Evolutionary conservation across 1,284 basidiomycete species (phyloP).

Genomic region (Leucoagaricus sp.): DNA sequence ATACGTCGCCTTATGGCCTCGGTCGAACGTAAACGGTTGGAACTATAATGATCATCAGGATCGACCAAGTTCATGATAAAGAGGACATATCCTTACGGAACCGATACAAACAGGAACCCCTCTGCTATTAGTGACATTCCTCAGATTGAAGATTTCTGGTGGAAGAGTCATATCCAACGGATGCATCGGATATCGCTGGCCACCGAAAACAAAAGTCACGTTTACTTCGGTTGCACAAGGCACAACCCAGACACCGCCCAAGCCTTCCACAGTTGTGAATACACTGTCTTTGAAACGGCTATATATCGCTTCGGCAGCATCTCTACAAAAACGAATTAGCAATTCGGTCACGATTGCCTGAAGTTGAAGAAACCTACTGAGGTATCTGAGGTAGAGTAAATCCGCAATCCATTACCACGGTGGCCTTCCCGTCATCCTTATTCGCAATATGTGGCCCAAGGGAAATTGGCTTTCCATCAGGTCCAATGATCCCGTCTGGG

Average conservation of each 20-base stretch:
- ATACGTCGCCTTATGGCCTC: slow-evolving; percentile 35
- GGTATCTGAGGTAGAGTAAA: slow-evolving; percentile 70
- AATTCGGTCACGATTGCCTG: slow-evolving; percentile 1
- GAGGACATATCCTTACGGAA: slow-evolving; percentile 37
- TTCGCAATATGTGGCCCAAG: slow-evolving; percentile 43
- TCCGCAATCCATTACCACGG: slow-evolving; percentile 67
- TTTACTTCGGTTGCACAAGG: slow-evolving; percentile 64
- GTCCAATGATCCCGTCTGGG: slow-evolving; percentile 49
- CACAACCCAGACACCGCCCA: slow-evolving; percentile 56
- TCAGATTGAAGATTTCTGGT: slow-evolving; percentile 34
- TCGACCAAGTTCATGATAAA: background rate
- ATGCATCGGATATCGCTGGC: slow-evolving; percentile 55
- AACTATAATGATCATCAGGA: slow-evolving; percentile 40
- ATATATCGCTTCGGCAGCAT: slow-evolving; percentile 59
- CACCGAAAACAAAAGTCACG: slow-evolving; percentile 58
- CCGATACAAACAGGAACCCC: slow-evolving; percentile 47
- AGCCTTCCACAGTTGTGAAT: slow-evolving; percentile 41
- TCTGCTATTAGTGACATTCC: slow-evolving; percentile 29
- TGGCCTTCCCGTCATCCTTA: slow-evolving; percentile 39
- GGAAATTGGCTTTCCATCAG: slow-evolving; percentile 48
- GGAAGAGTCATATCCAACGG: slow-evolving; percentile 58
- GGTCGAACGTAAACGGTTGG: slow-evolving; percentile 45
- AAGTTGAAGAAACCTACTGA: slow-evolving; percentile 34
- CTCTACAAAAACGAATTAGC: slow-evolving; percentile 30
- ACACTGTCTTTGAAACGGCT: slow-evolving; percentile 48